Base-by-base conservation (phyloP, 2,329 filamentous ascomycete species). In the Remersonia thermophila region DNA sequence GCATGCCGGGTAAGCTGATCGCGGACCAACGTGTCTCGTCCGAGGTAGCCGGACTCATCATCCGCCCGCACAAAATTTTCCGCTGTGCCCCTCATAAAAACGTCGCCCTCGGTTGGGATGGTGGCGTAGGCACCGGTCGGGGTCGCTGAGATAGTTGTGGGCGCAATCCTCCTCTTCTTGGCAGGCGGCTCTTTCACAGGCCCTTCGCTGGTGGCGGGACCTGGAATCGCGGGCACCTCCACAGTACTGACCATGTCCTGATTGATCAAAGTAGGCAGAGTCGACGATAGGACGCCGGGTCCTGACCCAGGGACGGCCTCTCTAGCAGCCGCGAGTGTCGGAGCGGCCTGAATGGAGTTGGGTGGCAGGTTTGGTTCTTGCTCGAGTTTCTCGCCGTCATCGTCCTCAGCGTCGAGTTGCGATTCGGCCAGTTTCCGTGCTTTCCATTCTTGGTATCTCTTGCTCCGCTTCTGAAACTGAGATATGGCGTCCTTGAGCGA, bases 401-500 rank as follows among this genome's bases (percentile, higher is more conserved):
- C n/a, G n/a, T 23, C 20, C 20, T 23, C 20, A 9, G 5, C 20
- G 20, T 9, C 5, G 9, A 23, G 20, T 9, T 23, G 20, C 9
- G 9, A 32, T 6, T 35, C 34, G 10, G 23, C 35, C 11, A 35
- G 25, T 13, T 41, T 33, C 16, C 37, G 27, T 37, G 56, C 55
- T 30, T 50, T 54, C 46, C 54, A 53, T 2, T 47, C 34, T 13
- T 47, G 57, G 42, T 73, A 81, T 26, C 58, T 61, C 1, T 44
- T 46, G 35, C 78, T 83, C 31, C 51, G 58, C 20, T 51, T 49
- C 28, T 66, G 69, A 4, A 87, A 63, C 23, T 66, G 59, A 2
- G 61, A 47, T 37, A 87, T 71, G 8, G 73, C 73, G 40, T 66
- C 61, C 11, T 65, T 59, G 2, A 91, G 55, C 2, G 66, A 68